Evolutionary conservation across 257 asterid genomes (phyloP), one percentile per base, ranked within the genome.

Genomic region (Scutellaria baicalensis): DNA sequence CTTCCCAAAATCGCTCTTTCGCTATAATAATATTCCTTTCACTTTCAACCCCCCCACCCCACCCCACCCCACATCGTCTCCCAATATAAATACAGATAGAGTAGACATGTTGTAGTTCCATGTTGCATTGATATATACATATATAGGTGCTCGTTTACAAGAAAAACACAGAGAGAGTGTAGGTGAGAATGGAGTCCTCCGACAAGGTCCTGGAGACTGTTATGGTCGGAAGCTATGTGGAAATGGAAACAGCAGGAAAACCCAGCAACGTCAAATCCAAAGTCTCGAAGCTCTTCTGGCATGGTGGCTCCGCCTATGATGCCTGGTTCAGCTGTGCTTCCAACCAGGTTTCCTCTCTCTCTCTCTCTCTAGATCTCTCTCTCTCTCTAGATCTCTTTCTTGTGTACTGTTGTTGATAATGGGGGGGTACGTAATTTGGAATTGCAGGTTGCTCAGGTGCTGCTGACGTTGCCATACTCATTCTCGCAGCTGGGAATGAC

Each of bases 271-370:
- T 85, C 20, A 88, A 88, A 64, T 59, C 95, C 0, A 84, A 74
- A 75, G 63, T 91, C 1, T 88, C 95, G 0, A 82, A 84, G 69
- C 75, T 91, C 5, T 84, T 91, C 62, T 92, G 97, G 97, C 95
- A 89, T 59, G 97, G 97, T 33, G 97, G 97, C 59, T 92, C 97
- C 11, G 85, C 83, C n/a, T 92, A 89, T 68, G 97, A 92, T 75
- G 97, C 97, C 65, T 92, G 97, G 97, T 92, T 92, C 78, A 92
- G 97, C 79, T 89, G 97, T 38, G 86, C 96, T 70, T 92, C 97
- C 9, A 89, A 91, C 75, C 97, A 89, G 94, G 97, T 82, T 9
- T 0, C 0, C 1, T 33, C 14, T n/a, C 13, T 1, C n/a, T 23
- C 0, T 1, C 4, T 45, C 14, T 14, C 8, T 50, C 13, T 8